Percentiles rank a stretch among this genome's conserved stretches.
phyloP scores from a whole-genome alignment of 805 yeast species.

The Pichia sporocuriosa region DNA sequence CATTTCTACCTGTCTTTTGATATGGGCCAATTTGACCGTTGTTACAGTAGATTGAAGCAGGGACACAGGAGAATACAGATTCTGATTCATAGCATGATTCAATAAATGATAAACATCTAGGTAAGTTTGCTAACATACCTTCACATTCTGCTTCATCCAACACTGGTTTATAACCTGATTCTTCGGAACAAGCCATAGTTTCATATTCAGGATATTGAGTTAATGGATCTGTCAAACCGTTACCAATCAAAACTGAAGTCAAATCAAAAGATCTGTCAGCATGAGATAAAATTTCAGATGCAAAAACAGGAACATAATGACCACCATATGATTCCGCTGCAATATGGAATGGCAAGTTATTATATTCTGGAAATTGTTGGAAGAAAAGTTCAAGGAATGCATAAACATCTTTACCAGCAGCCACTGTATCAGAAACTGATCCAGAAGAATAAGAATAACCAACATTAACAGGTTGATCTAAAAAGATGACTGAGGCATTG shows the following conservation, averaged over 20 bases:
- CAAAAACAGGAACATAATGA: constrained; percentile 69
- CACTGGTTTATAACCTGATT: constrained; percentile 70
- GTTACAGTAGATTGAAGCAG: constrained; percentile 58
- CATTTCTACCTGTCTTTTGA: constrained; percentile 53
- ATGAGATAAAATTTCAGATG: constrained; percentile 48
- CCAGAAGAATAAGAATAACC: constrained; percentile 79
- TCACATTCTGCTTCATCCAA: constrained; percentile 64
- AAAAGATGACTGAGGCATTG: constrained; percentile 82
- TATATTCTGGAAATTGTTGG: constrained; percentile 71
- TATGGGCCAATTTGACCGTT: constrained; percentile 55
- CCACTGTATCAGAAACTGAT: constrained; percentile 58
- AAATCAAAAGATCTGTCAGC: constrained; percentile 55
- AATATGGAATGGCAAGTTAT: constrained; percentile 56
- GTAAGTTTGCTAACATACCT: constrained; percentile 51
- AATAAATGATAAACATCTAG: constrained; percentile 58
- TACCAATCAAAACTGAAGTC: constrained; percentile 80
- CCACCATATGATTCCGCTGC: constrained; percentile 87
- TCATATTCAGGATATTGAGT: constrained; percentile 72
- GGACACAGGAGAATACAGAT: constrained; percentile 53
- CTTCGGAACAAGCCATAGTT: constrained; percentile 92
- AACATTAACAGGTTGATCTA: constrained; percentile 91
- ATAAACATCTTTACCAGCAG: constrained; percentile 84
- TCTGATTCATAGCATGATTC: constrained; percentile 58
- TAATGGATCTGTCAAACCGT: constrained; percentile 84
- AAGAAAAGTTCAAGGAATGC: constrained; percentile 80